Evolutionary conservation across 2,329 filamentous ascomycete genomes (phyloP).

Genomic region (Mollisia scopiformis): DNA sequence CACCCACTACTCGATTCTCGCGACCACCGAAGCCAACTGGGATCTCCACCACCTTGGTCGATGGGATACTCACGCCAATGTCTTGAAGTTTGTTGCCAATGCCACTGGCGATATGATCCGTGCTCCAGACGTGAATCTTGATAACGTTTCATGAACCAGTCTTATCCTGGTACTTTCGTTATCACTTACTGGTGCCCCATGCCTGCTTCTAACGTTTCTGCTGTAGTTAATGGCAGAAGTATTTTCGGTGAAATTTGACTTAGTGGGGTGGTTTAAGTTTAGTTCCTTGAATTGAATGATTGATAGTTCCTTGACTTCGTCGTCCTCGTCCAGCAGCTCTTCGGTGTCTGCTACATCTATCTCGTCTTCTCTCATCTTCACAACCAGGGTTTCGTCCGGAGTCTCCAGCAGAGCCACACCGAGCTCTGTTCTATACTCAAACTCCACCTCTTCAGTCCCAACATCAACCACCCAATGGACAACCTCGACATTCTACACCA

Average conservation of each 20-base stretch:
- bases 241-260: not conserved
- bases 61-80: slow-evolving; percentile 40
- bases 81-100: slow-evolving; percentile 26
- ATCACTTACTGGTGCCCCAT: not conserved
- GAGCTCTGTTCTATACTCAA: too few relatives aligned
- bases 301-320: not conserved
- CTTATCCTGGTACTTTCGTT: slow-evolving; percentile 7
- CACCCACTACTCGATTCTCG: slow-evolving; percentile 43
- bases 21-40: slow-evolving; percentile 43
- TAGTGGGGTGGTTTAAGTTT: not conserved
- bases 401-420: too few relatives aligned
- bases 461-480: not conserved
- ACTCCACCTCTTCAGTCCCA: not conserved
- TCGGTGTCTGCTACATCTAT: not conserved
- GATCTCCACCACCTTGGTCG: slow-evolving; percentile 42
- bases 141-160: slow-evolving; percentile 6
- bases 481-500: not conserved
- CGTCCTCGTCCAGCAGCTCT: slow-evolving; percentile 4
- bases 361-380: not conserved
- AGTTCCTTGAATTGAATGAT: not conserved
- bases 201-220: not conserved
- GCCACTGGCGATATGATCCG: slow-evolving; percentile 17
- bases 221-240: slow-evolving; percentile 4
- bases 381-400: not conserved
- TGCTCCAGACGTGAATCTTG: not conserved